Base-by-base conservation (phyloP, 192 early-diverging fungal species). In the Backusella macrospora region DNA sequence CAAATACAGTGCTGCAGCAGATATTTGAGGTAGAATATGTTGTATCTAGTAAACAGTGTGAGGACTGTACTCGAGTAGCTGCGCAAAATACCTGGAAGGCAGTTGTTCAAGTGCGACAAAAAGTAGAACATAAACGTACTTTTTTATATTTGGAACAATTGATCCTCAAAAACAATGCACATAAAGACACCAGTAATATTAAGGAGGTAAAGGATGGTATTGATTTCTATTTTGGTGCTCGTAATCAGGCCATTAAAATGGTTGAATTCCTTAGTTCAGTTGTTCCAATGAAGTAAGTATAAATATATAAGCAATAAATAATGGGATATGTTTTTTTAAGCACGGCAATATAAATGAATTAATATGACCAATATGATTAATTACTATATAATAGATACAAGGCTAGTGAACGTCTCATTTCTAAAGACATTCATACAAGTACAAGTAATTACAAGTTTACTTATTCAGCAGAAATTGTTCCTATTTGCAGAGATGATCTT, bases 61-160 rank as follows among this genome's bases (percentile, higher is more conserved):
- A 94, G 64, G 97, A 95, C 84, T 99, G 98, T 82, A 91, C 92
- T 21, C 88, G 94, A 66, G 90, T 98, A 8, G 96, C 94, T 86
- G 98, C 98, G 29, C 93, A 99, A 83, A 95, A 97, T 73, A 98
- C 95, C 9, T 99, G 98, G 98, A 96, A 96, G 74, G 96, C 98
- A 13, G 89, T 93, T 74, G 96, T 98, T 16, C 98, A 99, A 88
- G 92, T 99, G 23, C 92, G 98, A 75, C 98, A 99, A 86, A 98
- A 98, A 85, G 95, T 96, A 16, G 87, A 91, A 52, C 98, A 99
- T 87, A 98, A 99, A 89, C 88, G 96, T 69, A 99, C 98, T 10
- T 99, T 99, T 86, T 90, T 98, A 70, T 98, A 95, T 82, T 88
- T 99, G 15, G 98, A 99, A 80, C 98, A 99, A 84, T 84, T 99